A percentile compares a stretch with the other conserved stretches of the same genome.
phyloP scores from a whole-genome alignment of 176 grass and related monocot species.

The Paspalum vaginatum region DNA sequence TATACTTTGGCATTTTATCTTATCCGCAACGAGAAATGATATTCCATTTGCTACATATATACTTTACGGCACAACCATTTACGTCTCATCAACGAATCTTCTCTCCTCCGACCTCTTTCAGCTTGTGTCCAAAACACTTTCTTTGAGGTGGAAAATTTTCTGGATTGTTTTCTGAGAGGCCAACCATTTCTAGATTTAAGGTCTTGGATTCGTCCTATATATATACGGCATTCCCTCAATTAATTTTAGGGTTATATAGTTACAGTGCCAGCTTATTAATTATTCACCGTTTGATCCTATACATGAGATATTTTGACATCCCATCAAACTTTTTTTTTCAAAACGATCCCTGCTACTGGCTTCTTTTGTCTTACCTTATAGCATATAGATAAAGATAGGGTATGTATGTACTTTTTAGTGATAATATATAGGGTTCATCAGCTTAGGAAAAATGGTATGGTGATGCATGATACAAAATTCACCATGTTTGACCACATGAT shows the following conservation, averaged over 20 bases:
- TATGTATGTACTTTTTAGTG: neutral
- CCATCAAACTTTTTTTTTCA: neutral
- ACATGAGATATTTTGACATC: neutral
- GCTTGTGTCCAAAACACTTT: constrained; percentile 19
- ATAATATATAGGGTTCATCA: neutral
- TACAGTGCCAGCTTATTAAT: neutral
- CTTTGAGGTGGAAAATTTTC: neutral
- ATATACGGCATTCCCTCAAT: neutral
- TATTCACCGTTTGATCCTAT: neutral
- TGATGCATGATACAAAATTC: neutral
- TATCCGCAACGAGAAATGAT: constrained; percentile 9
- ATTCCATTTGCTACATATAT: constrained; percentile 2
- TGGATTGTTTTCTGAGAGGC: too few species aligned
- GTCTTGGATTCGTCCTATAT: neutral
- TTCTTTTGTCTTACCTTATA: neutral
- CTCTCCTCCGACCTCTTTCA: neutral
- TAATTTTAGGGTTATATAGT: neutral
- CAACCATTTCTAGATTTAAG: neutral
- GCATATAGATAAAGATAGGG: neutral
- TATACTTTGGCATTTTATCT: neutral
- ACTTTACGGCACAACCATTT: neutral
- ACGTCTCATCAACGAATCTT: neutral
- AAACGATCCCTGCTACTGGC: neutral
- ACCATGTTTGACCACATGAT: neutral
- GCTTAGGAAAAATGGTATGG: neutral